Evolutionary conservation across 1,139 yeast species (phyloP).

Genomic region (Candida freyschussii): DNA sequence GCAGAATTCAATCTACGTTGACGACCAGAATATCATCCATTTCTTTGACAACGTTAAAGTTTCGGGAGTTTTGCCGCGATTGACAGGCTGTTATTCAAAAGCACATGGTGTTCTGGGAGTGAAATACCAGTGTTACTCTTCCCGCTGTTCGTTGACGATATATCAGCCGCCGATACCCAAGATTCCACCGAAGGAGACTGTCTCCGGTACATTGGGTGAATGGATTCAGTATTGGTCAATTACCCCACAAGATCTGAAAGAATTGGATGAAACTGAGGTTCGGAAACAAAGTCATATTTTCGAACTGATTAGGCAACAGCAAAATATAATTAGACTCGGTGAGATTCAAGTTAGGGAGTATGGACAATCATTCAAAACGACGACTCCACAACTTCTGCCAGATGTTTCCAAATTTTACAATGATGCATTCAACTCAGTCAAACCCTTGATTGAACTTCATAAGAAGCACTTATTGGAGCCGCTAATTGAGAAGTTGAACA

Average conservation of each 20-base stretch:
- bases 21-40: slow-evolving; percentile 24
- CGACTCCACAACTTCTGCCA: slow-evolving; percentile 38
- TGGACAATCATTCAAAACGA: slow-evolving; percentile 39
- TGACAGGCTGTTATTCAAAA: slow-evolving; percentile 24
- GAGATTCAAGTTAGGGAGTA: slow-evolving; percentile 58
- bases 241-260: slow-evolving; percentile 50
- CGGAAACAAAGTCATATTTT: slow-evolving; percentile 73
- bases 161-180: slow-evolving; percentile 21
- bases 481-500: slow-evolving; percentile 40
- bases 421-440: slow-evolving; percentile 57
- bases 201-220: slow-evolving; percentile 34
- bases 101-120: slow-evolving; percentile 9
- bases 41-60: slow-evolving; percentile 22
- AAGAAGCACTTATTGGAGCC: slow-evolving; percentile 54
- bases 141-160: slow-evolving; percentile 22
- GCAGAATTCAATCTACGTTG: slow-evolving; percentile 43
- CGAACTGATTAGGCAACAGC: slow-evolving; percentile 72
- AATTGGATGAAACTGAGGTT: slow-evolving; percentile 49
- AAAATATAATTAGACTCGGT: slow-evolving; percentile 67
- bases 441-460: slow-evolving; percentile 58
- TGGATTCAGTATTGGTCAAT: slow-evolving; percentile 80
- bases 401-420: slow-evolving; percentile 51
- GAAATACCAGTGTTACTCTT: slow-evolving; percentile 21
- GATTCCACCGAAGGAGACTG: slow-evolving; percentile 11
- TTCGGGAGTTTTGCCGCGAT: slow-evolving; percentile 20